Evolutionary conservation across 169 alveolate genomes (phyloP).

Genomic region (Fabrea salina): DNA sequence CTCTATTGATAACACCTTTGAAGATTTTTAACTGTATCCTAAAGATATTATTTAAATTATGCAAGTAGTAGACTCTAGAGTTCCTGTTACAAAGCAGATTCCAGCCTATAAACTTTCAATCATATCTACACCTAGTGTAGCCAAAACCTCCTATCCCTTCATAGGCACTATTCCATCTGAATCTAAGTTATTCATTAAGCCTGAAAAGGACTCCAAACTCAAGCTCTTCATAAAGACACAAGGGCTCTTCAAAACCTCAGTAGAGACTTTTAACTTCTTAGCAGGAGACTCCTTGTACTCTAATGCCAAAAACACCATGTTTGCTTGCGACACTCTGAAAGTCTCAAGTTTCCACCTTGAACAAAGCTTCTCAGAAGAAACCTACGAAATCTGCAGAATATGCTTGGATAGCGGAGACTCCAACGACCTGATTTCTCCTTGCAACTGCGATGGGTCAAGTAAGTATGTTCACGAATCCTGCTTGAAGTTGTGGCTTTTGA

Average conservation of each 20-base stretch:
- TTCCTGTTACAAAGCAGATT: too few relatives aligned
- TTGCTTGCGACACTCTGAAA: too few relatives aligned
- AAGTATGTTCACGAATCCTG: conserved; percentile 94
- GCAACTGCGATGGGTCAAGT: conserved; percentile 92
- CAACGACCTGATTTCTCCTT: conserved; percentile 80
- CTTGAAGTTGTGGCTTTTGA: conserved; percentile 26
- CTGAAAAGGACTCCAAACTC: background rate
- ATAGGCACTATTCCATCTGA: background rate
- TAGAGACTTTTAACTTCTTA: too few relatives aligned
- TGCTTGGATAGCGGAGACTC: background rate
- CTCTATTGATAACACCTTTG: background rate
- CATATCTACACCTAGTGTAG: too few relatives aligned
- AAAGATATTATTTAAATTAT: too few relatives aligned
- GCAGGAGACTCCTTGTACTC: too few relatives aligned
- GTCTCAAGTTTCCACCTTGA: too few relatives aligned
- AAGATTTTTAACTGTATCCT: background rate
- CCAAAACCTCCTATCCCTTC: too few relatives aligned
- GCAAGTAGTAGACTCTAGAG: too few relatives aligned
- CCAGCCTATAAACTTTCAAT: too few relatives aligned
- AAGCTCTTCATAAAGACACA: background rate
- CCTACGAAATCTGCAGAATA: conserved; percentile 18
- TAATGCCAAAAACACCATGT: too few relatives aligned
- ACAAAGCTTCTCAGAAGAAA: too few relatives aligned
- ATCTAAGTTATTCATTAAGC: background rate
- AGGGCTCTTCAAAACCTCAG: background rate